These are phyloP conservation scores for Flaveria brownii DNA, from an alignment of 129 eudicot species.

Conservation along the genomic window DNA sequence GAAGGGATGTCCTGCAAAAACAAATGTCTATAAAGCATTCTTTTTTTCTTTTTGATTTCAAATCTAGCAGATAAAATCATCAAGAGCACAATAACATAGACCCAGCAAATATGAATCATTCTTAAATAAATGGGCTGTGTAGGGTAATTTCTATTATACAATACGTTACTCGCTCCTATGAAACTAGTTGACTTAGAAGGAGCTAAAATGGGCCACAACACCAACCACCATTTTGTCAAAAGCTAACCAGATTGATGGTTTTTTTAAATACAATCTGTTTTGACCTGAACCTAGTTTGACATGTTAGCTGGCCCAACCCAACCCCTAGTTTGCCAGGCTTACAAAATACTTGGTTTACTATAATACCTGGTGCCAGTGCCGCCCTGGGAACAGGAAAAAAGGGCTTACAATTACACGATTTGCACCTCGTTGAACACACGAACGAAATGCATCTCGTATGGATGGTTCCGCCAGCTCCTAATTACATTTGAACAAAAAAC, in stretches of 20 bases:
- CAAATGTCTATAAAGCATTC: conserved; percentile 8
- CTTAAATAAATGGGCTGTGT: not conserved
- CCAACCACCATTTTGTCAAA: not conserved
- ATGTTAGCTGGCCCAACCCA: not conserved
- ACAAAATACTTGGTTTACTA: conserved; percentile 4
- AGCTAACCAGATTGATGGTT: too few relatives aligned
- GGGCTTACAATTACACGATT: conserved; percentile 87
- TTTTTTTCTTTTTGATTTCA: not conserved
- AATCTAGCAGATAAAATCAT: conserved; percentile 3
- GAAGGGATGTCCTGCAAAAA: conserved; percentile 80
- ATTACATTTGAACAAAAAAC: not conserved
- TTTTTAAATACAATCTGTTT: too few relatives aligned
- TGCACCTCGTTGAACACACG: conserved; percentile 85
- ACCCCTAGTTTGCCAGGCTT: not conserved
- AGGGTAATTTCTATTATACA: not conserved
- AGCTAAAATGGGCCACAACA: not conserved
- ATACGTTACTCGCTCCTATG: not conserved
- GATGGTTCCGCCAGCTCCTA: conserved; percentile 94
- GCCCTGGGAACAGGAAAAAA: conserved; percentile 89
- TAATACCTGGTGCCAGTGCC: conserved; percentile 95
- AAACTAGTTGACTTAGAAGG: not conserved
- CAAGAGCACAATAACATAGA: not conserved
- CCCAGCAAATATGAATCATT: not conserved
- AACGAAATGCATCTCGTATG: conserved; percentile 70
- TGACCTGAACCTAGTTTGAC: not conserved